These are phyloP conservation scores for Gloeopeniophorella convolvens DNA, from an alignment of 768 basidiomycete genomes.

Conservation along the genomic window DNA sequence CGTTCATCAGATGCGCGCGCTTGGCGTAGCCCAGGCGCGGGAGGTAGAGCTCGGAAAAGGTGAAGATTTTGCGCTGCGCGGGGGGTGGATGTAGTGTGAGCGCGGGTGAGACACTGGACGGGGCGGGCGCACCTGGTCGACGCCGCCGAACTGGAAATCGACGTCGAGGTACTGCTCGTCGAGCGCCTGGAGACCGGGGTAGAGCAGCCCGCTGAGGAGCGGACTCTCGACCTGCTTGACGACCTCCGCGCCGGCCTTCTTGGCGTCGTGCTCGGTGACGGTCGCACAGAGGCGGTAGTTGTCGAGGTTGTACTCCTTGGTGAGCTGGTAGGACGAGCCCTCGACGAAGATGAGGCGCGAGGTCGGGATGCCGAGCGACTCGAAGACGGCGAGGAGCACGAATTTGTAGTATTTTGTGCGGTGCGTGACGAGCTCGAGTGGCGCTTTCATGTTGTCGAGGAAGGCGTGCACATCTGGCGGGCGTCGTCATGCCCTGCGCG, in stretches of 20 bases:
- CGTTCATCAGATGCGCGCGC: slow-evolving; percentile 96
- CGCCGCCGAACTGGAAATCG: slow-evolving; percentile 97
- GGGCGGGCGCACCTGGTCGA: slow-evolving; percentile 71
- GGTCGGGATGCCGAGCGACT: slow-evolving; percentile 84
- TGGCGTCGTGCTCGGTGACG: slow-evolving; percentile 93
- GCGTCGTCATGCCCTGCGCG: not conserved
- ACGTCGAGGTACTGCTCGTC: slow-evolving; percentile 95
- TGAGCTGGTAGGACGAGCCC: slow-evolving; percentile 91
- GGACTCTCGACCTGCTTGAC: slow-evolving; percentile 96
- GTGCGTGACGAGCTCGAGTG: slow-evolving; percentile 81
- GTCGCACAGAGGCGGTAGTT: slow-evolving; percentile 89
- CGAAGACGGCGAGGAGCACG: slow-evolving; percentile 77
- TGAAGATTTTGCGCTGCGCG: slow-evolving; percentile 91
- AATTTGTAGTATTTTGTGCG: slow-evolving; percentile 88
- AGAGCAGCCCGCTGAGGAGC: slow-evolving; percentile 83
- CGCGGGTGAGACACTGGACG: not conserved
- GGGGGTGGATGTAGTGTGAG: not conserved
- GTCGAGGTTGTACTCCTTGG: slow-evolving; percentile 88
- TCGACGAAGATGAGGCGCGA: slow-evolving; percentile 77
- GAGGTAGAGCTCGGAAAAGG: slow-evolving; percentile 93
- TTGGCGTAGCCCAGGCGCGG: slow-evolving; percentile 89
- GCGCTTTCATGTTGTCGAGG: slow-evolving; percentile 95
- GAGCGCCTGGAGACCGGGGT: slow-evolving; percentile 94
- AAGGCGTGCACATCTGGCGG: slow-evolving; percentile 86
- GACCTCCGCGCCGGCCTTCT: slow-evolving; percentile 97